A percentile compares a stretch with the other conserved stretches of the same genome.
phyloP scores from a whole-genome alignment of 2,329 filamentous ascomycete species.

The Diplodia scrobiculata region DNA sequence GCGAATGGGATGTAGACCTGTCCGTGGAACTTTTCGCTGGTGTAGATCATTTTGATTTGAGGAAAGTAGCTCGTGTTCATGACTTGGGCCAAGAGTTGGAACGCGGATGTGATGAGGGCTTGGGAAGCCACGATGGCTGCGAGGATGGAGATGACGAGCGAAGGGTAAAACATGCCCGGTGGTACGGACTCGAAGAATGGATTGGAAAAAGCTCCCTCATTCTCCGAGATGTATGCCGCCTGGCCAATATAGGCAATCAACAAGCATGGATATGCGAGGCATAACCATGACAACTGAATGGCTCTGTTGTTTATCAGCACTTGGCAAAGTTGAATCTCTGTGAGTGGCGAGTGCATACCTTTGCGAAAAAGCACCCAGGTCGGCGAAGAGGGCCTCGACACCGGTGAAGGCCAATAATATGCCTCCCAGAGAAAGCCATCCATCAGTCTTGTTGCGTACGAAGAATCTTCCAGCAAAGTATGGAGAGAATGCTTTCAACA shows the following conservation, averaged over 20 bases:
- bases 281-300: conserved; percentile 72
- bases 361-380: conserved; percentile 70
- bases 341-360: conserved; percentile 38
- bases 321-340: not conserved
- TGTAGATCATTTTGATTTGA: conserved; percentile 72
- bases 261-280: conserved; percentile 67
- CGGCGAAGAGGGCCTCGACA: conserved; percentile 77
- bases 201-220: conserved; percentile 65
- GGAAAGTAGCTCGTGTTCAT: conserved; percentile 76
- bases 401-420: conserved; percentile 73
- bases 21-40: conserved; percentile 68
- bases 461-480: conserved; percentile 65
- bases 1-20: conserved; percentile 75
- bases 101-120: conserved; percentile 65
- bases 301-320: conserved; percentile 48
- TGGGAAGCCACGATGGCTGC: conserved; percentile 76
- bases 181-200: conserved; percentile 74
- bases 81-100: conserved; percentile 65
- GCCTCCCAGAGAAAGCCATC: conserved; percentile 67
- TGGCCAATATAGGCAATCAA: conserved; percentile 70
- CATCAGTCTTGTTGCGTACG: conserved; percentile 59
- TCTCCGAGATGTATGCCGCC: conserved; percentile 67
- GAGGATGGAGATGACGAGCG: conserved; percentile 67
- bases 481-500: conserved; percentile 57
- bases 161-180: conserved; percentile 67